These are phyloP conservation scores for Aspergillus ochraceoroseus DNA, from an alignment of 2,329 filamentous ascomycete species.

Conservation along the genomic window DNA sequence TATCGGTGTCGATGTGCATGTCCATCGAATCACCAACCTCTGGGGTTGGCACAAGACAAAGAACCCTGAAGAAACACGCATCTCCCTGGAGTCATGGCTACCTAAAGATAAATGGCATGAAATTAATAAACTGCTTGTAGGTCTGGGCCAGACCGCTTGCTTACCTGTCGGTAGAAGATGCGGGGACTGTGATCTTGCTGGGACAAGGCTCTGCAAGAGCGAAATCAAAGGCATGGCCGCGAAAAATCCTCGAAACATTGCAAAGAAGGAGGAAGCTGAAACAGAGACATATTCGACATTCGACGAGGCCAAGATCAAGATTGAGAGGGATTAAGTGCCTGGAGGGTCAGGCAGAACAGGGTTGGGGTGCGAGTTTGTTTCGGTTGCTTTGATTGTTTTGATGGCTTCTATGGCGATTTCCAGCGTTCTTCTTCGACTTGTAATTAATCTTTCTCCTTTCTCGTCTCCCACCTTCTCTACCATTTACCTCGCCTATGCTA, in stretches of 20 bases:
- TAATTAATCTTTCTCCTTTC: constrained; percentile 7
- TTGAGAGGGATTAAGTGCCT: constrained; percentile 24
- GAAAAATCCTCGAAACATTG: constrained; percentile 25
- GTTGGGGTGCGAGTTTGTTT: constrained; percentile 5
- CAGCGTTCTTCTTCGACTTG: constrained; percentile 8
- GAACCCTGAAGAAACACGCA: constrained; percentile 75
- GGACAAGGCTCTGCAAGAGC: constrained; percentile 68
- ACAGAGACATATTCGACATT: neutral
- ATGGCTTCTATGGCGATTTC: constrained; percentile 1
- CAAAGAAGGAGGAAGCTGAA: constrained; percentile 8
- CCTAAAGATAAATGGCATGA: constrained; percentile 82
- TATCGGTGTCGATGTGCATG: constrained; percentile 91
- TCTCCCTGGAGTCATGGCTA: constrained; percentile 73
- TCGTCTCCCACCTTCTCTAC: neutral
- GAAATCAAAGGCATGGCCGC: constrained; percentile 62
- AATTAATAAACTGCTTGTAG: constrained; percentile 85
- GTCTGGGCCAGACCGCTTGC: constrained; percentile 81
- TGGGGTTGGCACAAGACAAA: constrained; percentile 87
- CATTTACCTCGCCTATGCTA: neutral
- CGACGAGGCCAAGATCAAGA: constrained; percentile 24
- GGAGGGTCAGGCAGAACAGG: constrained; percentile 1
- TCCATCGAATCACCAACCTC: constrained; percentile 88
- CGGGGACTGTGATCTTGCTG: constrained; percentile 76
- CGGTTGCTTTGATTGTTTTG: constrained; percentile 3
- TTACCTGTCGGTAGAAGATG: constrained; percentile 73